A percentile compares a stretch with the other conserved stretches of the same genome.
phyloP scores from a whole-genome alignment of 192 early-diverging fungal species.

The Coemansia furcata region DNA sequence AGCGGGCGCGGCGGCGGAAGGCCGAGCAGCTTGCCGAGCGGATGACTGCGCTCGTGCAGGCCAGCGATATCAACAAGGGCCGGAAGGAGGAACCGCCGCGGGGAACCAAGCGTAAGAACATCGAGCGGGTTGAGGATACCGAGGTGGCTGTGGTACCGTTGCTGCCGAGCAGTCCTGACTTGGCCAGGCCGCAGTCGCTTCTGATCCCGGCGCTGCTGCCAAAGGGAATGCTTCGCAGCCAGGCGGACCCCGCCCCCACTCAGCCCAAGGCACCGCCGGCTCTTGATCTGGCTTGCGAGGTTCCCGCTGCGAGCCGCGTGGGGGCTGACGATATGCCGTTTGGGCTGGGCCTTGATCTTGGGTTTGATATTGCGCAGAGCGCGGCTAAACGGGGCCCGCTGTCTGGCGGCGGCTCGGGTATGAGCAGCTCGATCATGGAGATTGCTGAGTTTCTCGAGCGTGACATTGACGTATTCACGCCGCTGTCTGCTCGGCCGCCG shows the following conservation, averaged over 20 bases:
- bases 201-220: conserved; percentile 44
- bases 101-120: conserved; percentile 8
- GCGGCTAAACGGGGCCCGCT: not conserved
- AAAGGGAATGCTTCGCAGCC: conserved; percentile 24
- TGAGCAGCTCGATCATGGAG: conserved; percentile 25
- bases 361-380: conserved; percentile 26
- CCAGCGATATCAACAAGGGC: conserved; percentile 1
- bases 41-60: conserved; percentile 26
- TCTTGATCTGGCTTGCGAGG: not conserved
- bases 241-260: not conserved
- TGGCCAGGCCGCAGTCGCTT: conserved; percentile 35
- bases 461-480: conserved; percentile 45
- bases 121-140: not conserved
- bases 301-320: not conserved
- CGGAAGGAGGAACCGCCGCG: not conserved
- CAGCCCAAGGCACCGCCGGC: not conserved
- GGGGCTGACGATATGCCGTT: not conserved
- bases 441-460: conserved; percentile 37
- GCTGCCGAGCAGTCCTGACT: conserved; percentile 13
- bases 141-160: not conserved
- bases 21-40: conserved; percentile 22
- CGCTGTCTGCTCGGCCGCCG: conserved; percentile 1
- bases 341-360: conserved; percentile 41
- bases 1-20: conserved; percentile 11
- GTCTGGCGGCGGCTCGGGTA: not conserved